Conservation (phyloP, 192 early-diverging fungal genomes). For the Pecoramyces ruminantium region DNA sequence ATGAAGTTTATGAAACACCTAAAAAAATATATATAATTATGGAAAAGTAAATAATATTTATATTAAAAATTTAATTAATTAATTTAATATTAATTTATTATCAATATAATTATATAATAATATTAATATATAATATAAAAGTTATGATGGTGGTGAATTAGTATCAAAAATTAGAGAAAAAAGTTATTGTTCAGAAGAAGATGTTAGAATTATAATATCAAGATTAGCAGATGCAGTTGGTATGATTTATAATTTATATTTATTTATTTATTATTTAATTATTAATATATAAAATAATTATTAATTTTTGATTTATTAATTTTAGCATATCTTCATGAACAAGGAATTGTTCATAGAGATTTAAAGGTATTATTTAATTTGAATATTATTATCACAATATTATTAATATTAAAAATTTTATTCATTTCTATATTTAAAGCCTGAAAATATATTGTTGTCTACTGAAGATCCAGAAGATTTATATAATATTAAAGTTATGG, state of each 20-base stretch:
- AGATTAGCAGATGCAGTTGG: slow-evolving; percentile 8
- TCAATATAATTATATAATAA: background rate
- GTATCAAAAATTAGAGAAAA: slow-evolving; percentile 5
- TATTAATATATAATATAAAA: background rate
- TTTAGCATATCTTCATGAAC: slow-evolving; percentile 7
- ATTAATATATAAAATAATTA: too few species aligned
- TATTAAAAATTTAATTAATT: background rate
- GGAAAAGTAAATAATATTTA: slow-evolving; percentile 17
- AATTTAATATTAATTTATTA: too few species aligned
- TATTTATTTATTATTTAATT: too few species aligned
- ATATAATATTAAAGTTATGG: slow-evolving; percentile 25
- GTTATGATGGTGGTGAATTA: slow-evolving; percentile 11
- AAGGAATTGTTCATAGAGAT: slow-evolving; percentile 10
- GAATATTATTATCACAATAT: background rate
- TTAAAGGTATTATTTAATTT: slow-evolving; percentile 8
- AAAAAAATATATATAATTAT: slow-evolving; percentile 26
- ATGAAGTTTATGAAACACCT: slow-evolving; percentile 27
- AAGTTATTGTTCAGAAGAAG: background rate
- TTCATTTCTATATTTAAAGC: too few species aligned
- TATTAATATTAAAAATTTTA: too few species aligned
- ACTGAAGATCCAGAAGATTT: slow-evolving; percentile 12
- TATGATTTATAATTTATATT: background rate
- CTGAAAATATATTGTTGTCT: slow-evolving; percentile 14
- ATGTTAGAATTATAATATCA: slow-evolving; percentile 5
- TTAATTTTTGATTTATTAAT: background rate